Evolutionary conservation across 2,329 filamentous ascomycete species (phyloP).

Genomic region (Fonsecaea erecta): DNA sequence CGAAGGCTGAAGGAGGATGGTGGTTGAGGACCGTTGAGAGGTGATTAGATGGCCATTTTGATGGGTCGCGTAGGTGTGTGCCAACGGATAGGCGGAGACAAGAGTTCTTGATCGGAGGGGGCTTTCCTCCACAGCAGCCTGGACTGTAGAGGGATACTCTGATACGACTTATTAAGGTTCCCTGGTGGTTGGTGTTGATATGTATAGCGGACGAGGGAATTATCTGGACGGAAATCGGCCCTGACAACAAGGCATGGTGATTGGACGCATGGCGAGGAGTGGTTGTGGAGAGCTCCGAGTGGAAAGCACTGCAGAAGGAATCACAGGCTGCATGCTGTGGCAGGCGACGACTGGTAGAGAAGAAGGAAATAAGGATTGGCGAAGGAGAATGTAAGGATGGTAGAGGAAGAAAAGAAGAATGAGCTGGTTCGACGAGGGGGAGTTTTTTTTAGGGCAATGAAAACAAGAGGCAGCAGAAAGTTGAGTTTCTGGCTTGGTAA

Average conservation of each 20-base stretch:
- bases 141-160: not conserved
- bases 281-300: constrained; percentile 24
- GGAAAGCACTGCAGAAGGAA: constrained; percentile 3
- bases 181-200: not conserved
- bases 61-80: constrained; percentile 14
- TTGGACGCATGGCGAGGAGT: constrained; percentile 26
- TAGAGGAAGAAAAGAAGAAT: not conserved
- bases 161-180: not conserved
- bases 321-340: not conserved
- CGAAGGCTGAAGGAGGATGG: not conserved
- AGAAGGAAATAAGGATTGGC: not conserved
- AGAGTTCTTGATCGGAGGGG: not conserved
- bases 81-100: constrained; percentile 17
- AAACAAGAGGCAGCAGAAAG: not conserved
- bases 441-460: not conserved
- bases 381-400: not conserved
- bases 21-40: constrained; percentile 12
- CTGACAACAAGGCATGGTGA: constrained; percentile 20
- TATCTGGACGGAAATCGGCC: constrained; percentile 33
- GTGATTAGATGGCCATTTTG: constrained; percentile 28
- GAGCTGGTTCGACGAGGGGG: not conserved
- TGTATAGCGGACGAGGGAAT: constrained; percentile 20
- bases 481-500: not conserved
- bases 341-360: not conserved
- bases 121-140: not conserved